Conservation (phyloP, 2,329 filamentous ascomycete genomes). For the Rhinocladiella mackenziei region DNA sequence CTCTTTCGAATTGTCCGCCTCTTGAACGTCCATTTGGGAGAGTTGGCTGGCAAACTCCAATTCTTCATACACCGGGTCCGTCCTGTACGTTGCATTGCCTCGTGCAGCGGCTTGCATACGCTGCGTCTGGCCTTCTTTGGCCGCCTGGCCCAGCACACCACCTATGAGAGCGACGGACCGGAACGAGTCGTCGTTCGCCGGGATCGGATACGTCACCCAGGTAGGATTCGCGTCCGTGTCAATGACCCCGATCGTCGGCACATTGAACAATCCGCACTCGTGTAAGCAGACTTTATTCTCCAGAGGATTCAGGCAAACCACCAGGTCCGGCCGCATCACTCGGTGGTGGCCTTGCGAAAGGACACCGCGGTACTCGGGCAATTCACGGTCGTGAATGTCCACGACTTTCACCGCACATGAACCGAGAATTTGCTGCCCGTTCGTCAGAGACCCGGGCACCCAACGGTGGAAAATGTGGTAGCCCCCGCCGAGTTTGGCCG, state of each 20-base stretch:
- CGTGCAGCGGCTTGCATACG: conserved; percentile 59
- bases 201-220: conserved; percentile 94
- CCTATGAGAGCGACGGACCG: conserved; percentile 77
- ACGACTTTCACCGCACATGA: conserved; percentile 68
- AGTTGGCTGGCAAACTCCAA: conserved; percentile 18
- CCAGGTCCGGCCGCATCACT: conserved; percentile 78
- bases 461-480: conserved; percentile 92
- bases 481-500: conserved; percentile 70
- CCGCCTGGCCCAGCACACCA: conserved; percentile 79
- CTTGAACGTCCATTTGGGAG: conserved; percentile 22
- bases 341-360: conserved; percentile 59
- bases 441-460: conserved; percentile 88
- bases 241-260: conserved; percentile 91
- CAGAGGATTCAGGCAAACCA: conserved; percentile 85
- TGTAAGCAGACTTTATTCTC: conserved; percentile 89
- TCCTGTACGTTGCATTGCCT: conserved; percentile 60
- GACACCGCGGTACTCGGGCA: conserved; percentile 56
- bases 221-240: conserved; percentile 91
- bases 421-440: conserved; percentile 82
- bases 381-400: conserved; percentile 65
- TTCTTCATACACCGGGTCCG: conserved; percentile 29
- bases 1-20: conserved; percentile 2
- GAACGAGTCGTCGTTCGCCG: conserved; percentile 93
- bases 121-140: conserved; percentile 67
- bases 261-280: conserved; percentile 81